Evolutionary conservation across 371 early-diverging fungal species (phyloP), one percentile per base, ranked within the genome.

Genomic region (Lichtheimia ramosa): DNA sequence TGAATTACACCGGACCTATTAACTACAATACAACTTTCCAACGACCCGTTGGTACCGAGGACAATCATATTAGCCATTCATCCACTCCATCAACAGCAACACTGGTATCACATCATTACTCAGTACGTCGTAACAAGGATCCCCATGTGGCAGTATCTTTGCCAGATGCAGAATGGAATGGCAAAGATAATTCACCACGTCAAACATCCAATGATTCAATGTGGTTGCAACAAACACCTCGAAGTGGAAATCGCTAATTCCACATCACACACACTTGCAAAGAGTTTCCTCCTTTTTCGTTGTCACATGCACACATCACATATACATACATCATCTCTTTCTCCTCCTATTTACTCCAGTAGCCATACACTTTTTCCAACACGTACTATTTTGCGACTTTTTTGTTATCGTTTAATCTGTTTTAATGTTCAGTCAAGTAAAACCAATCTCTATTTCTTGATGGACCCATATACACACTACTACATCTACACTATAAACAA

Each of bases 401-500:
- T 10, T 46, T 46, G n/a, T 46, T 46, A 18, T 46, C 46, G 46
- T 46, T 16, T 46, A 18, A 18, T n/a, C 16, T 46, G n/a, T 46
- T 14, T 46, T 46, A 21, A 46, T 46, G n/a, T 21, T 46, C 46
- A 6, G 5, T 46, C 46, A 18, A 21, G 46, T 46, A 46, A 46
- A 46, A 2, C 21, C 18, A 46, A 14, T 12, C 10, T 46, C 10
- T 46, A 76, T 83, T 96, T 96, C 96, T 98, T 98, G 91, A 94
- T 98, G 83, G 91, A 84, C 68, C 96, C 96, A 92, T 96, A 96
- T 75, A 98, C 93, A 25, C n/a, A n/a, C n/a, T n/a, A 25, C 5
- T 25, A 25, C 10, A 34, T 34, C 5, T 8, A 34, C 2, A 8
- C 5, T 2, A 34, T 8, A 6, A 34, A 34, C 10, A 8, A 34